These are phyloP conservation scores for Peronospora farinosa DNA, from an alignment of 352 stramenopile genomes.

Conservation along the genomic window DNA sequence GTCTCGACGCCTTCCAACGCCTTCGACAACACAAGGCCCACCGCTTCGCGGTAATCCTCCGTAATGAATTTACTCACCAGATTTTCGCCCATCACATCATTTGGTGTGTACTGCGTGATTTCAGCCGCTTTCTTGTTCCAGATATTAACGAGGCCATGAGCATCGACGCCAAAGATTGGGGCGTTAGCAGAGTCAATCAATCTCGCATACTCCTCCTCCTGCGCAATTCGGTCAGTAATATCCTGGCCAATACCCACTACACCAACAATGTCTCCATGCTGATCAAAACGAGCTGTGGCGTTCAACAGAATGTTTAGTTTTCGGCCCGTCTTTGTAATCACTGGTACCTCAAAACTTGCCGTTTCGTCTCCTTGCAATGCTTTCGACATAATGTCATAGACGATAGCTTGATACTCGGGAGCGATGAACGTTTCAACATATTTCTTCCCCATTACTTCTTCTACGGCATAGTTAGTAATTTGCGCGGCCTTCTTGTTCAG, in stretches of 20 bases:
- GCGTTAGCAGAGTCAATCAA: conserved; percentile 68
- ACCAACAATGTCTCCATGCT: conserved; percentile 41
- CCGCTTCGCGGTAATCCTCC: conserved; percentile 42
- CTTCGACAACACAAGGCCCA: conserved; percentile 39
- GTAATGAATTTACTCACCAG: conserved; percentile 55
- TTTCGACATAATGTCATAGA: conserved; percentile 46
- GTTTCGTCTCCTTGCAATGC: conserved; percentile 49
- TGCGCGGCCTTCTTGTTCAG: conserved; percentile 56
- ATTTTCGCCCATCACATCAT: conserved; percentile 54
- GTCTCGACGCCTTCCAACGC: conserved; percentile 41
- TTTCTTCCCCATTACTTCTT: conserved; percentile 53
- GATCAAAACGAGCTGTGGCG: conserved; percentile 43
- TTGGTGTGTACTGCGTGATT: conserved; percentile 47
- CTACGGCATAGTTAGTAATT: conserved; percentile 44
- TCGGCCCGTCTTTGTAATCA: conserved; percentile 41
- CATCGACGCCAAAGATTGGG: conserved; percentile 69
- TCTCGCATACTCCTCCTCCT: conserved; percentile 60
- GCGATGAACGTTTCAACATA: conserved; percentile 58
- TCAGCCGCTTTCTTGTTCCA: conserved; percentile 59
- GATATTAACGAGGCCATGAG: conserved; percentile 50
- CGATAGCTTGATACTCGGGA: conserved; percentile 41
- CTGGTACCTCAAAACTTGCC: conserved; percentile 61
- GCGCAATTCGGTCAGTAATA: conserved; percentile 45
- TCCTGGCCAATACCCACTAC: conserved; percentile 55
- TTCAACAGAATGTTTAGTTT: conserved; percentile 48